These are phyloP conservation scores for Phaffia australis DNA, from an alignment of 768 basidiomycete species.

Conservation along the genomic window DNA sequence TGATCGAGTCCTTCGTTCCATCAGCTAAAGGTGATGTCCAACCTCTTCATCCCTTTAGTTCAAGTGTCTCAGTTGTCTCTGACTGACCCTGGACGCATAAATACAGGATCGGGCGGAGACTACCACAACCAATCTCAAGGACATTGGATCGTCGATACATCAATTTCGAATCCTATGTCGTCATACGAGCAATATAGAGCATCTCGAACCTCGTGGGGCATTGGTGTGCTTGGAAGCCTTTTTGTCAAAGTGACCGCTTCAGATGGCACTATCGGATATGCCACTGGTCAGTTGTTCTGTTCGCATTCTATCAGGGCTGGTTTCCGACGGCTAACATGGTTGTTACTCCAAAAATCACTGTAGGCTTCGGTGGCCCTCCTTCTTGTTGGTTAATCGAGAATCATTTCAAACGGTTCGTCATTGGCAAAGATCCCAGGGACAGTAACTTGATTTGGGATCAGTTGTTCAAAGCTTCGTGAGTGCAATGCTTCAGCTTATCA, in stretches of 20 bases:
- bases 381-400: conserved; percentile 41
- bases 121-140: conserved; percentile 34
- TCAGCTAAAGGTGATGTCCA: conserved; percentile 30
- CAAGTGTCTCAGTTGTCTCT: not conserved
- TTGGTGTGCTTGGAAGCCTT: conserved; percentile 40
- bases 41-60: not conserved
- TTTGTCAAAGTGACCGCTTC: conserved; percentile 40
- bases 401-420: conserved; percentile 40
- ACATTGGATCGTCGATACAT: conserved; percentile 37
- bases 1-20: conserved; percentile 40
- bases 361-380: conserved; percentile 37
- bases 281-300: conserved; percentile 31
- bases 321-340: not conserved
- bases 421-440: conserved; percentile 40
- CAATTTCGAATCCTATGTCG: conserved; percentile 38
- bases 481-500: not conserved
- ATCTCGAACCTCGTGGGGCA: conserved; percentile 39
- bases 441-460: conserved; percentile 41
- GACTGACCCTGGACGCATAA: not conserved
- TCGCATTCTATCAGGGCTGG: not conserved
- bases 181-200: conserved; percentile 36
- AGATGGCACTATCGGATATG: conserved; percentile 40
- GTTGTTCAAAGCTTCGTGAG: conserved; percentile 29
- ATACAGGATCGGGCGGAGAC: conserved; percentile 35
- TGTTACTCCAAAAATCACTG: not conserved